Evolutionary conservation across 1,139 yeast species (phyloP).

Genomic region (Geotrichum phurueaensis): DNA sequence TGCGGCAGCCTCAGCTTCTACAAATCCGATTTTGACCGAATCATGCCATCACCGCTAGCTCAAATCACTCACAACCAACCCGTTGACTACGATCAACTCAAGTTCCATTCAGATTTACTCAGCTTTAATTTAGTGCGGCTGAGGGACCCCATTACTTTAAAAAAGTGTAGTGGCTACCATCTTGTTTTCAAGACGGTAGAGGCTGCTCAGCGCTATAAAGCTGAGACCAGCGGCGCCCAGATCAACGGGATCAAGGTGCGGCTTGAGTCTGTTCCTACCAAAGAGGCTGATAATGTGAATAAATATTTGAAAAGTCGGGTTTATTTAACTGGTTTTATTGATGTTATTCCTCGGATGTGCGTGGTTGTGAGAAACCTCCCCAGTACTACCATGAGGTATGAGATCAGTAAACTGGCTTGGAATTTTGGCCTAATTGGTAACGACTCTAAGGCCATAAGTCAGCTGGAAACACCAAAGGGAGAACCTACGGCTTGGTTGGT

Average conservation of each 20-base stretch:
- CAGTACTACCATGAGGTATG: conserved; percentile 26
- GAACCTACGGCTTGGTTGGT: conserved; percentile 40
- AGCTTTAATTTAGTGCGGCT: conserved; percentile 39
- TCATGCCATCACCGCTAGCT: conserved; percentile 7
- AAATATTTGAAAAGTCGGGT: conserved; percentile 26
- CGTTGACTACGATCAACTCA: background rate
- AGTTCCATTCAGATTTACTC: background rate
- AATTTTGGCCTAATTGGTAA: conserved; percentile 39
- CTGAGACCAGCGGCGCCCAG: conserved; percentile 45
- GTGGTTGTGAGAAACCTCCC: conserved; percentile 40
- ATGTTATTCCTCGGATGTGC: conserved; percentile 27
- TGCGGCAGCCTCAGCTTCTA: conserved; percentile 30
- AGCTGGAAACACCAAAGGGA: conserved; percentile 28
- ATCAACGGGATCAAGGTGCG: conserved; percentile 48
- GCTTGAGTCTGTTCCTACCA: conserved; percentile 41
- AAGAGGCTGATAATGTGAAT: background rate
- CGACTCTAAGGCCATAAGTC: conserved; percentile 31
- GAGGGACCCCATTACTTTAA: conserved; percentile 43
- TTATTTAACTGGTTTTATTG: conserved; percentile 28
- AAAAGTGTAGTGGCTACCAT: conserved; percentile 47
- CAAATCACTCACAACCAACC: background rate
- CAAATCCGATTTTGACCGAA: conserved; percentile 28
- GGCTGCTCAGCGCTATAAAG: conserved; percentile 45
- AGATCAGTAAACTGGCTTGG: conserved; percentile 38
- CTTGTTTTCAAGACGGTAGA: conserved; percentile 46